Evolutionary conservation across 2,329 filamentous ascomycete species (phyloP).

Genomic region (Epicoccum nigrum): DNA sequence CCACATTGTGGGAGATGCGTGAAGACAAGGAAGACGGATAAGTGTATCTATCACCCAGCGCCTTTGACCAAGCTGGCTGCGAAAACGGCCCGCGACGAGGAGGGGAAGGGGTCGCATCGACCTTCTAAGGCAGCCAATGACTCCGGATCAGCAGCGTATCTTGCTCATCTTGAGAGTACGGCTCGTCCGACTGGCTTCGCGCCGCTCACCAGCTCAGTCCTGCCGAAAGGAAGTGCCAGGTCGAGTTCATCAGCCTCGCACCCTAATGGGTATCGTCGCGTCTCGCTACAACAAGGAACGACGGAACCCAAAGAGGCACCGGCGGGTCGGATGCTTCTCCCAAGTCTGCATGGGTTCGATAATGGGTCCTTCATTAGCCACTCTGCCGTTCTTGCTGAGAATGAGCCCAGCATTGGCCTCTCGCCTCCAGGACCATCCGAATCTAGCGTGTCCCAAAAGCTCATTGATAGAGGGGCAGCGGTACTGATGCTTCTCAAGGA

Average conservation of each 20-base stretch:
- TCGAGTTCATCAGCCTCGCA: background rate
- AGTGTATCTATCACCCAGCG: conserved; percentile 47
- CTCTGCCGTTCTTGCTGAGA: conserved; percentile 36
- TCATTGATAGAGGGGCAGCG: conserved; percentile 37
- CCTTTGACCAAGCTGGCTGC: conserved; percentile 37
- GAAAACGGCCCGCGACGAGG: conserved; percentile 4
- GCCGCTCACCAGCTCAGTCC: background rate
- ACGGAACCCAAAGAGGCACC: background rate
- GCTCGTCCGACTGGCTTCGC: background rate
- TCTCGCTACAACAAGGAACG: background rate
- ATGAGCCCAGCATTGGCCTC: conserved; percentile 36
- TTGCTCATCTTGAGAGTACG: conserved; percentile 4
- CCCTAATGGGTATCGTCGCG: too few relatives aligned
- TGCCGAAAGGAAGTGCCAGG: background rate
- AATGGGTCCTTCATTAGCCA: conserved; percentile 32
- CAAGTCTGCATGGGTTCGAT: conserved; percentile 19
- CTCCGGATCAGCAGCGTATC: background rate
- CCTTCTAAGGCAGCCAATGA: background rate
- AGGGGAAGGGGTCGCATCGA: background rate
- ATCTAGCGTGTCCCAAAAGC: conserved; percentile 21
- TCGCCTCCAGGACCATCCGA: conserved; percentile 12
- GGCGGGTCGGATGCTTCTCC: background rate
- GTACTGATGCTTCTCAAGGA: conserved; percentile 38
- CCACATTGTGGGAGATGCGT: conserved; percentile 43
- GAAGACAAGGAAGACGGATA: conserved; percentile 33